Evolutionary conservation across 2,329 filamentous ascomycete genomes (phyloP), one percentile per base, ranked within the genome.

Genomic region (Passalora sequoiae): DNA sequence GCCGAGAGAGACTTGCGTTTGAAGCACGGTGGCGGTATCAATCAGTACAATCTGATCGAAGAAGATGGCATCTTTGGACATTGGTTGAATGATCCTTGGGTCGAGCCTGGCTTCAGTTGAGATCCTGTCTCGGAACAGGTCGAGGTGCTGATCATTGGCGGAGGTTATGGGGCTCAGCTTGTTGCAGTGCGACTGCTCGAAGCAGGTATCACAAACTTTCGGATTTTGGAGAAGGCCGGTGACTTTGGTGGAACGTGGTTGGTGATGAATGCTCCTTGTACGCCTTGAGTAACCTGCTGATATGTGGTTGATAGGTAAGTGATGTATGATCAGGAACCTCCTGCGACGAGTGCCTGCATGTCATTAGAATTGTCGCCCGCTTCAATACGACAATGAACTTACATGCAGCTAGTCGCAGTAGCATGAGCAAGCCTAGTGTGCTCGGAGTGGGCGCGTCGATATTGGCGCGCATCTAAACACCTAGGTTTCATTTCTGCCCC

Each of bases 161-260:
- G 49, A 24, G 52, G 52, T 3, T 55, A 55, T 40, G 52, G 52
- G 12, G 50, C 50, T 15, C 52, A 55, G 15, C 42, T 55, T 6
- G 42, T 53, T 13, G 52, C 52, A 2, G 52, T 53, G 6, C 28
- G 47, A n/a, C 28, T 55, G 27, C 40, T 55, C n/a, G 50, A 55
- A 43, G 45, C 45, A 16, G 52, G 52, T 12, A 40, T 55, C 27
- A 49, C 44, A 30, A 53, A 51, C 30, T 47, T 55, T 22, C 52
- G 50, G 4, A 15, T 55, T 17, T 38, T 55, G 8, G 50, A 55
- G n/a, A 55, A 55, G 31, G 50, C 47, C 8, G 47, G 47, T n/a
- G 52, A 49, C 20, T 50, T 66, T 24, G 70, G 70, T 4, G 71
- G 72, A 1, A 73, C 70, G 2, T 76, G 72, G 71, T 54, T 58